Conservation (phyloP, 805 yeast species). For the Tetrapisispora taiwanensis region DNA sequence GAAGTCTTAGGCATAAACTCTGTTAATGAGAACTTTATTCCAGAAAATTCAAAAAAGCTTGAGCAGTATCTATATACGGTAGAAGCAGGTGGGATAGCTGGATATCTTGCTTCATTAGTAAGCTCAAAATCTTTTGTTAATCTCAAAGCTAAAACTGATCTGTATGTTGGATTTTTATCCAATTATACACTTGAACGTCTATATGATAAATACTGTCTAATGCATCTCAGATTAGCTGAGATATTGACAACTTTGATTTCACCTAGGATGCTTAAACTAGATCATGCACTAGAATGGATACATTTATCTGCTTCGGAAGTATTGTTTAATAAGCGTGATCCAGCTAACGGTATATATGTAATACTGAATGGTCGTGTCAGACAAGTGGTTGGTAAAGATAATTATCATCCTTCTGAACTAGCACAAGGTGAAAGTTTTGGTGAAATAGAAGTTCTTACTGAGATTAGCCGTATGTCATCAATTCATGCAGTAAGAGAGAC, state of each 20-base stretch:
- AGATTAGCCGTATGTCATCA: constrained; percentile 55
- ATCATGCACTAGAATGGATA: constrained; percentile 91
- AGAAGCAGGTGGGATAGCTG: constrained; percentile 73
- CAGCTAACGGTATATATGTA: constrained; percentile 83
- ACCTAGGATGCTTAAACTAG: constrained; percentile 58
- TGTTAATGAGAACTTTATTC: neutral
- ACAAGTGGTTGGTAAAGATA: constrained; percentile 26
- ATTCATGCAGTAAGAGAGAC: constrained; percentile 86
- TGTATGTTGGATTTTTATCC: constrained; percentile 64
- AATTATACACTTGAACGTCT: constrained; percentile 51
- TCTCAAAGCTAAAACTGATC: constrained; percentile 49
- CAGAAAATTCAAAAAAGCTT: constrained; percentile 4
- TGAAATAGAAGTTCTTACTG: constrained; percentile 87
- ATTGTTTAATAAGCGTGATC: constrained; percentile 70
- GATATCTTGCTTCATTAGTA: constrained; percentile 70
- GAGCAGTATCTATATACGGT: constrained; percentile 47
- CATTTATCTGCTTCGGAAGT: constrained; percentile 80
- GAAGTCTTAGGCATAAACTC: neutral
- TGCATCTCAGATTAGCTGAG: constrained; percentile 70
- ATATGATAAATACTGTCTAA: constrained; percentile 64
- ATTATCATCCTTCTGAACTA: constrained; percentile 52
- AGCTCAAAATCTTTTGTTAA: constrained; percentile 73
- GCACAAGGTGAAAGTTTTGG: constrained; percentile 95
- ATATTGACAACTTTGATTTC: constrained; percentile 59
- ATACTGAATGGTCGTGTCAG: constrained; percentile 83